These are phyloP conservation scores for Aureobasidium sp. DNA, from an alignment of 2,329 filamentous ascomycete genomes.

Conservation along the genomic window DNA sequence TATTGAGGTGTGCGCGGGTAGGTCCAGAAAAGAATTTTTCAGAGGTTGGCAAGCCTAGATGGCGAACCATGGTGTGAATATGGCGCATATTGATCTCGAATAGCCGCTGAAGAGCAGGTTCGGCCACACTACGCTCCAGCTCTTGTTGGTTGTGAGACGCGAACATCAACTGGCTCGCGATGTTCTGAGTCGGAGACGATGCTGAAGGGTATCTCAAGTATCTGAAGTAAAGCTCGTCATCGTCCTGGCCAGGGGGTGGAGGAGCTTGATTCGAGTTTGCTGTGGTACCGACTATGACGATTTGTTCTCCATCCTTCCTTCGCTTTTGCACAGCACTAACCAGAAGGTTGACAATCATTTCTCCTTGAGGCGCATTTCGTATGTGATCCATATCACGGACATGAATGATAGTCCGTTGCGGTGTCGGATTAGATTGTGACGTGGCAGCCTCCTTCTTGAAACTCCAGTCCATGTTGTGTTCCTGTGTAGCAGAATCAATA, in stretches of 20 bases:
- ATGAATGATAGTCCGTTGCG: constrained; percentile 55
- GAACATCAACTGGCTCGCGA: background rate
- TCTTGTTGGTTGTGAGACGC: background rate
- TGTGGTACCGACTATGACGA: constrained; percentile 76
- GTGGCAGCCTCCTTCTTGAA: constrained; percentile 8
- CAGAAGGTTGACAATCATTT: constrained; percentile 61
- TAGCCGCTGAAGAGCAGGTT: constrained; percentile 23
- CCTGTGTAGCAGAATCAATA: constrained; percentile 10
- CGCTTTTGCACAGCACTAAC: constrained; percentile 64
- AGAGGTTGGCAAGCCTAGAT: constrained; percentile 30
- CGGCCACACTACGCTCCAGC: constrained; percentile 8
- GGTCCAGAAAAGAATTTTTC: constrained; percentile 14
- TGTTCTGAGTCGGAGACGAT: background rate
- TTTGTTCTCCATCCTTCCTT: constrained; percentile 62
- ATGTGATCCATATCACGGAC: constrained; percentile 75
- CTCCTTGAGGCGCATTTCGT: constrained; percentile 60
- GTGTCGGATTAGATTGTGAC: background rate
- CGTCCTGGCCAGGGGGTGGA: constrained; percentile 23
- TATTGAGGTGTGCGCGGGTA: constrained; percentile 16
- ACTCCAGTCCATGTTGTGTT: constrained; percentile 3
- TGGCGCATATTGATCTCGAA: constrained; percentile 57
- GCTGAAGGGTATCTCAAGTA: constrained; percentile 4
- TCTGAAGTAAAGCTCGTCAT: constrained; percentile 33
- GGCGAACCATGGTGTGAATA: constrained; percentile 54
- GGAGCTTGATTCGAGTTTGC: constrained; percentile 29